Percentiles rank a stretch among this genome's conserved stretches.
Evolutionary conservation across 495 filamentous ascomycete genomes (phyloP).

Genomic region (Echria macrotheca): DNA sequence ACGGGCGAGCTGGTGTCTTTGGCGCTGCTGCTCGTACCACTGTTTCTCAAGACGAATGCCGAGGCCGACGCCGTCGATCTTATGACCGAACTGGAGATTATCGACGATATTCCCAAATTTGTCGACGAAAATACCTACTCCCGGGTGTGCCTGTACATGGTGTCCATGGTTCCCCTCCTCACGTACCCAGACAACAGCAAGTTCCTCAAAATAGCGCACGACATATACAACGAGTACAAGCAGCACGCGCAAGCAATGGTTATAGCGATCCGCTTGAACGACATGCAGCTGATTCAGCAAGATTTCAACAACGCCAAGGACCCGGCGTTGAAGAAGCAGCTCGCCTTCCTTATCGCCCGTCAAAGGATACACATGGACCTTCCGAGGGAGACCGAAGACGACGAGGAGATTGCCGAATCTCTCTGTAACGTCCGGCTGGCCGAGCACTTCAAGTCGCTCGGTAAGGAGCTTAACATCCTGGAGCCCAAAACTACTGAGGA

Average conservation of each 20-base stretch:
- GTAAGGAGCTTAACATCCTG: constrained; percentile 92
- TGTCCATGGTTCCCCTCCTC: constrained; percentile 96
- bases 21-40: constrained; percentile 76
- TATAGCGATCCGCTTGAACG: constrained; percentile 89
- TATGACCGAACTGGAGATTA: constrained; percentile 93
- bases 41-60: constrained; percentile 94
- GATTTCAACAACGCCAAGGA: constrained; percentile 79
- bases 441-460: constrained; percentile 88
- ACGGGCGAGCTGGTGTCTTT: constrained; percentile 75
- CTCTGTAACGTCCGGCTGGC: constrained; percentile 82
- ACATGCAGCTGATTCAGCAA: constrained; percentile 68
- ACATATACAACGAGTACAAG: constrained; percentile 87
- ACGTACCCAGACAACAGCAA: constrained; percentile 95
- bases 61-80: constrained; percentile 97
- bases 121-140: constrained; percentile 92
- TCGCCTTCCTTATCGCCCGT: constrained; percentile 86
- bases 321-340: constrained; percentile 79
- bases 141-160: constrained; percentile 94
- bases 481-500: constrained; percentile 97
- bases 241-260: constrained; percentile 89
- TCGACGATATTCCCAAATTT: constrained; percentile 81
- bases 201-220: constrained; percentile 85
- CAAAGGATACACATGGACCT: constrained; percentile 83
- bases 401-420: constrained; percentile 73
- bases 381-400: constrained; percentile 44